A percentile compares a stretch with the other conserved stretches of the same genome.
Conservation (phyloP, 2,329 filamentous ascomycete species). For the Lachnellula arida region DNA sequence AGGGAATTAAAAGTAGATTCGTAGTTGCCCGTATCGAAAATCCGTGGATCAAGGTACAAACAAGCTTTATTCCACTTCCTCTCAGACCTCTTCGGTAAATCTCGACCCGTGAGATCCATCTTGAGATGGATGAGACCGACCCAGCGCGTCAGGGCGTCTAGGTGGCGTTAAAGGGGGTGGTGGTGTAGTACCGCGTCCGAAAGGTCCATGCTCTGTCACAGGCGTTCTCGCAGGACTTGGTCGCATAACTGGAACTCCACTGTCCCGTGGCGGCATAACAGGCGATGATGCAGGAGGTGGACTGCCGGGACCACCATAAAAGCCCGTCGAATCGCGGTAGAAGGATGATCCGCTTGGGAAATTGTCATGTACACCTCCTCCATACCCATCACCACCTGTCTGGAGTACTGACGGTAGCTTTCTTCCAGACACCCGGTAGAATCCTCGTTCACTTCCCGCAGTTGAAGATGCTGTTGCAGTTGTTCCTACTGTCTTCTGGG, state of each 20-base stretch:
- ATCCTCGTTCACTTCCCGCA: constrained; percentile 50
- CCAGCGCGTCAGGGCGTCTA: constrained; percentile 31
- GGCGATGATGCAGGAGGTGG: constrained; percentile 20
- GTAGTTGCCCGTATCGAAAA: constrained; percentile 17
- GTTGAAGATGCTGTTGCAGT: constrained; percentile 21
- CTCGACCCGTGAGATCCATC: constrained; percentile 42
- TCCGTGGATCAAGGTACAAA: constrained; percentile 12
- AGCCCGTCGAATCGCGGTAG: constrained; percentile 49
- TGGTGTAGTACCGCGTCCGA: constrained; percentile 27
- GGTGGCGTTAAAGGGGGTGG: constrained; percentile 18
- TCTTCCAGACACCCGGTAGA: constrained; percentile 60
- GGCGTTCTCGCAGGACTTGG: constrained; percentile 63
- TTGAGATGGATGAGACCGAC: constrained; percentile 39
- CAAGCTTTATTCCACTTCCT: constrained; percentile 19
- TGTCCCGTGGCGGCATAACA: constrained; percentile 39
- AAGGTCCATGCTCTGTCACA: constrained; percentile 50
- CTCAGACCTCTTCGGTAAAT: constrained; percentile 43
- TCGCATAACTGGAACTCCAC: constrained; percentile 55
- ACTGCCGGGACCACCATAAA: constrained; percentile 29
- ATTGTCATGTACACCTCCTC: constrained; percentile 38
- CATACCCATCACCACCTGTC: constrained; percentile 59
- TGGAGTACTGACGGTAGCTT: constrained; percentile 61
- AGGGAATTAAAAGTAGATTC: constrained; percentile 23
- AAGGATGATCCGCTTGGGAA: constrained; percentile 47
- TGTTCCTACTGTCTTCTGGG: constrained; percentile 29